phyloP scores from a whole-genome alignment of 176 grass and related monocot species.

The Oryza officinalis region DNA sequence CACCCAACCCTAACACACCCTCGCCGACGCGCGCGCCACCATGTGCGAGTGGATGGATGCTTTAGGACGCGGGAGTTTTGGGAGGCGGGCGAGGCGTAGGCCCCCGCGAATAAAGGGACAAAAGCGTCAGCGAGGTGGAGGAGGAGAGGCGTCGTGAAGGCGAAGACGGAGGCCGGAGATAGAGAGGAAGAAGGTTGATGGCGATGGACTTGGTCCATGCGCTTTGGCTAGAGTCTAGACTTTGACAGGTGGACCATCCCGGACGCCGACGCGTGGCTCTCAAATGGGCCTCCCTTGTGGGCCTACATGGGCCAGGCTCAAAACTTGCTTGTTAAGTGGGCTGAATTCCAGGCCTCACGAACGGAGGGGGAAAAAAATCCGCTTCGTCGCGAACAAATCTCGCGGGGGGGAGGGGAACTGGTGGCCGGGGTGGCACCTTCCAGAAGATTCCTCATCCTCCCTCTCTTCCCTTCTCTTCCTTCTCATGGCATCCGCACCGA shows the following conservation, averaged over 20 bases:
- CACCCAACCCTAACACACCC: constrained; percentile 32
- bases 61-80: not conserved
- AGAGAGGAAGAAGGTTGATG: constrained; percentile 22
- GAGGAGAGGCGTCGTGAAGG: constrained; percentile 24
- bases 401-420: constrained; percentile 9
- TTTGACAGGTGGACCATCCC: not conserved
- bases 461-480: not conserved
- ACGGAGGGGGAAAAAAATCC: not conserved
- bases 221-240: not conserved
- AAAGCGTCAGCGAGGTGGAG: constrained; percentile 26
- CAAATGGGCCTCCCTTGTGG: accelerated
- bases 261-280: not conserved
- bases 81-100: not conserved
- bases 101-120: constrained; percentile 39
- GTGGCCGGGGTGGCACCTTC: constrained; percentile 38
- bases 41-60: constrained; percentile 25
- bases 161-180: constrained; percentile 39
- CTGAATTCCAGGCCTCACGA: constrained; percentile 9
- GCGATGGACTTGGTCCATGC: constrained; percentile 34
- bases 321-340: not conserved
- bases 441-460: constrained; percentile 28
- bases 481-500: constrained; percentile 57
- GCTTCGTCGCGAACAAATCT: constrained; percentile 4
- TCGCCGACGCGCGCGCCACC: constrained; percentile 27
- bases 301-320: not conserved